Base-by-base conservation (phyloP, 2,329 filamentous ascomycete genomes). In the Graphiopsis chlorocephala region DNA sequence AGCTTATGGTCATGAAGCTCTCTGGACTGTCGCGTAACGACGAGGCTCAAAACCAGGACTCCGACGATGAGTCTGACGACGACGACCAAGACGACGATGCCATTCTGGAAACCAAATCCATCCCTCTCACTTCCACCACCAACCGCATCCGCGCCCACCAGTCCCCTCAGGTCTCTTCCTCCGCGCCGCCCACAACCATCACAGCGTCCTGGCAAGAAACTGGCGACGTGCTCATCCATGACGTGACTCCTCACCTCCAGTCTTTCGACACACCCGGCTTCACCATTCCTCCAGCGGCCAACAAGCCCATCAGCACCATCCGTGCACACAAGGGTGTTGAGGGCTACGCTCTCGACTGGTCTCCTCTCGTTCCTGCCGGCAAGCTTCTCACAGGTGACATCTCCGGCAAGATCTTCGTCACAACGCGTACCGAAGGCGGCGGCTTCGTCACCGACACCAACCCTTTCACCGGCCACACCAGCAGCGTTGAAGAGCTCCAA, bases 281-380 rank as follows among this genome's bases (percentile, higher is more conserved):
- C 48, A 83, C 88, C 69, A 86, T 98, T 69, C 88, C 91, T 7
- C 84, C 92, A 1, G 88, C 91, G 73, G 91, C 96, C 75, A 94
- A 93, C 77, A 96, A 96, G 80, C 93, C 95, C 35, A 80, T 96
- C 59, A 90, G 86, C 69, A 97, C 92, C 2, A 88, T 99, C 71
- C 87, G 91, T 71, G 92, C 94, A 71, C 95, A 99, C 85, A 94
- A 93, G 80, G 82, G 88, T 14, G 78, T 76, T 66, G 95, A 99
- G 82, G 95, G 95, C 57, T 99, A 98, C 77, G 95, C 92, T 0
- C 80, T 99, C n/a, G 95, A 97, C 79, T 99, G 95, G 95, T 97
- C 93, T 28, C 91, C 92, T 0, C 77, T 92, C 11, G 85, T 91
- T 53, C 87, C 92, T 0, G 85, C 88, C 55, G 93, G 93, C 65